Evolutionary conservation across 2,329 filamentous ascomycete genomes (phyloP).

Genomic region (Coleophoma cylindrospora): DNA sequence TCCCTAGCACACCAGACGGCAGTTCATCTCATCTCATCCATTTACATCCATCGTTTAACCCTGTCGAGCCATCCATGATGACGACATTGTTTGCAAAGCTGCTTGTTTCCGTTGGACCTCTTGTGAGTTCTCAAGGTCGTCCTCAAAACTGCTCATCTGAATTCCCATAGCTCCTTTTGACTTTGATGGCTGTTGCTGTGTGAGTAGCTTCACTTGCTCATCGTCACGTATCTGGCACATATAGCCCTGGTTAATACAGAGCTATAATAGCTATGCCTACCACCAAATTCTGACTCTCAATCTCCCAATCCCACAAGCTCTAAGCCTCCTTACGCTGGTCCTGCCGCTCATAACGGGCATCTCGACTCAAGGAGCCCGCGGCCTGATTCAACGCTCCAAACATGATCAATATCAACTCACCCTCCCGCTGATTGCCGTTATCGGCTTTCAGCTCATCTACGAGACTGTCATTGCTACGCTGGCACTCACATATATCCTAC

Average conservation of each 20-base stretch:
- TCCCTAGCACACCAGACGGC: background rate
- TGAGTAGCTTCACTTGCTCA: constrained; percentile 6
- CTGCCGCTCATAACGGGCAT: constrained; percentile 23
- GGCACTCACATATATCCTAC: constrained; percentile 22
- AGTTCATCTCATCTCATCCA: background rate
- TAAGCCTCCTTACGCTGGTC: constrained; percentile 21
- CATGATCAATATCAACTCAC: constrained; percentile 18
- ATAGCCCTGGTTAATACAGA: constrained; percentile 1
- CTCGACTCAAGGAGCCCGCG: constrained; percentile 17
- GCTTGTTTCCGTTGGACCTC: constrained; percentile 12
- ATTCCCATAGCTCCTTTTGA: constrained; percentile 14
- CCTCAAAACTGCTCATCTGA: background rate
- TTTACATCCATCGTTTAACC: background rate
- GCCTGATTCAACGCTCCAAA: constrained; percentile 14
- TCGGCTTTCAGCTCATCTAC: constrained; percentile 25
- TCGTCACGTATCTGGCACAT: background rate
- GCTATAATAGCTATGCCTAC: constrained; percentile 18
- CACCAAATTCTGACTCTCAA: constrained; percentile 21
- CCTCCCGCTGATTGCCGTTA: constrained; percentile 21
- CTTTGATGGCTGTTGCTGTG: constrained; percentile 22
- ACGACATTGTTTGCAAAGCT: constrained; percentile 6
- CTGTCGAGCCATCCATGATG: constrained; percentile 5
- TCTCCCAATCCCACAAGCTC: constrained; percentile 23
- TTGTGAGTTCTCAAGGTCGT: constrained; percentile 11
- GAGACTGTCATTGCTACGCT: constrained; percentile 25